phyloP scores from a whole-genome alignment of 805 yeast genomes.

The Tetrapisispora namnaoensis region DNA sequence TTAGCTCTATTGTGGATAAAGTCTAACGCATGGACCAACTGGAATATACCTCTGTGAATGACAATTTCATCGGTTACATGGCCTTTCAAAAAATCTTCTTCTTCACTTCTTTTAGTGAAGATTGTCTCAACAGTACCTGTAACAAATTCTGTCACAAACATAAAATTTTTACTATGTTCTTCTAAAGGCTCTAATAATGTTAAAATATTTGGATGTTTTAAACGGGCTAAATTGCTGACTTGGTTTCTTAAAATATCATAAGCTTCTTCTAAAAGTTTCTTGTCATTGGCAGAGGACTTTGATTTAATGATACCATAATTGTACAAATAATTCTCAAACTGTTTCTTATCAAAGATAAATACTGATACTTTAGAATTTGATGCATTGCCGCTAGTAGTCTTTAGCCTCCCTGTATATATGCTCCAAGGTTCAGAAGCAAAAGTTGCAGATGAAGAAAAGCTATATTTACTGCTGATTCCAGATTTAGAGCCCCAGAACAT shows the following conservation, averaged over 20 bases:
- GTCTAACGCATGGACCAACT: constrained; percentile 64
- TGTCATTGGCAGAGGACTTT: constrained; percentile 32
- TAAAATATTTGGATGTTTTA: constrained; percentile 83
- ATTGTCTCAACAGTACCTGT: constrained; percentile 42
- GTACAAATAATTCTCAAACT: constrained; percentile 47
- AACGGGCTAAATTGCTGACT: constrained; percentile 60
- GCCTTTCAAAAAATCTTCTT: constrained; percentile 27
- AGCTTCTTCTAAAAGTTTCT: constrained; percentile 45
- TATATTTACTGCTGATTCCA: constrained; percentile 59
- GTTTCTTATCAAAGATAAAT: constrained; percentile 76
- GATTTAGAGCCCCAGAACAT: constrained; percentile 32
- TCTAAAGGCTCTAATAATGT: constrained; percentile 83
- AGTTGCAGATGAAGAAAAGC: constrained; percentile 58
- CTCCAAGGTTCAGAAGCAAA: constrained; percentile 78
- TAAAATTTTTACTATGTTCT: constrained; percentile 64
- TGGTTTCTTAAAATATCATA: constrained; percentile 58
- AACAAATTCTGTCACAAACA: constrained; percentile 81
- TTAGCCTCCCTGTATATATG: constrained; percentile 73
- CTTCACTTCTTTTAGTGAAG: constrained; percentile 24
- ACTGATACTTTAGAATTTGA: constrained; percentile 51
- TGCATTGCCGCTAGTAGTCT: constrained; percentile 36
- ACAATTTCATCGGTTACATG: constrained; percentile 57
- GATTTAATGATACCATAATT: constrained; percentile 41
- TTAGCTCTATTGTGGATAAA: constrained; percentile 74
- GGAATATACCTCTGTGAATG: constrained; percentile 74